Evolutionary conservation across 2,329 filamentous ascomycete genomes (phyloP).

Genomic region (Pseudocercospora fuligena): DNA sequence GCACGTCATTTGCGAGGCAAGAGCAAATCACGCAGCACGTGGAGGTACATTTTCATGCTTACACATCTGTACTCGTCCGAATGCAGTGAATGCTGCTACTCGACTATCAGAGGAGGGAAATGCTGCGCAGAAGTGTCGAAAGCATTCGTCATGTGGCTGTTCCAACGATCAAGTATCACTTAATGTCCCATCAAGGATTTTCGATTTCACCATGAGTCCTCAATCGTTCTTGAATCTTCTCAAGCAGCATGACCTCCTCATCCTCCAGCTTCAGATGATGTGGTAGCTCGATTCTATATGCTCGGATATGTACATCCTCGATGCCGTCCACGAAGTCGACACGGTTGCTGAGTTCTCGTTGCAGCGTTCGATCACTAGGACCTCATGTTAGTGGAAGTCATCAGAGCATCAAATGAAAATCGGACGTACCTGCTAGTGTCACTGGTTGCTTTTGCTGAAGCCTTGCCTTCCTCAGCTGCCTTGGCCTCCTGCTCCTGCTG

Average conservation of each 20-base stretch:
- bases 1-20: slow-evolving; percentile 6
- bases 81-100: slow-evolving; percentile 7
- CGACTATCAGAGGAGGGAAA: neutral
- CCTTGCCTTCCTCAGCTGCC: slow-evolving; percentile 20
- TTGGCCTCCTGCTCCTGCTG: slow-evolving; percentile 19
- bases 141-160: neutral
- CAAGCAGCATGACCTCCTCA: slow-evolving; percentile 44
- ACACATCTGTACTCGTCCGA: neutral
- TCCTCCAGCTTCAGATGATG: slow-evolving; percentile 42
- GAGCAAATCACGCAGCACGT: slow-evolving; percentile 4
- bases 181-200: neutral
- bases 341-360: slow-evolving; percentile 26
- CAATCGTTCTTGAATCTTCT: slow-evolving; percentile 43
- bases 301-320: slow-evolving; percentile 40
- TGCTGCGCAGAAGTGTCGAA: neutral
- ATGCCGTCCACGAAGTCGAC: slow-evolving; percentile 26
- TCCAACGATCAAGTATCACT: neutral
- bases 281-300: slow-evolving; percentile 42
- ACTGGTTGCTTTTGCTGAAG: slow-evolving; percentile 16
- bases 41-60: neutral
- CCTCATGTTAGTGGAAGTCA: neutral
- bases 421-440: slow-evolving; percentile 28
- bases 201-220: slow-evolving; percentile 24
- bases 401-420: neutral
- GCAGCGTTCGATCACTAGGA: slow-evolving; percentile 26